Conservation (phyloP, 768 basidiomycete genomes). For the Suillus decipiens region DNA sequence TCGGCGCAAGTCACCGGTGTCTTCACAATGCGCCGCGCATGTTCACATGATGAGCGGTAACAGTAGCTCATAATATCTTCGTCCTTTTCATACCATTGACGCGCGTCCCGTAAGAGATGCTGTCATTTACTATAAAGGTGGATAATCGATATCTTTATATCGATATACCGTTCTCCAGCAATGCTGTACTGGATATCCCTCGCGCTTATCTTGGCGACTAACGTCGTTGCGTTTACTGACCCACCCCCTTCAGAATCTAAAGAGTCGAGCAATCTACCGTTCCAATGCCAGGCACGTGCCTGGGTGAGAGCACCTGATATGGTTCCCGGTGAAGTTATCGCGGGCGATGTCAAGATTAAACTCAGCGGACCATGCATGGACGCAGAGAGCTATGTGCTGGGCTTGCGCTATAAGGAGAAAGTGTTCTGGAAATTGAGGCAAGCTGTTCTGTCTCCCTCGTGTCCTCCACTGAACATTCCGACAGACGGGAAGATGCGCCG, state of each 20-base stretch:
- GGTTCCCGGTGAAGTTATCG: constrained; percentile 4
- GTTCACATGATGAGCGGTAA: background rate
- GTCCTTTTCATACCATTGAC: background rate
- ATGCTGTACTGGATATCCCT: constrained; percentile 1
- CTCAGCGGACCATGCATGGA: background rate
- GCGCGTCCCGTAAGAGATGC: background rate
- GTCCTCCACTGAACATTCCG: background rate
- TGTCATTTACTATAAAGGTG: background rate
- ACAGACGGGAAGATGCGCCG: constrained; percentile 3
- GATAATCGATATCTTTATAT: background rate
- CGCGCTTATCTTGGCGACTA: background rate
- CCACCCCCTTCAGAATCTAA: background rate
- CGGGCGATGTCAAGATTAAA: constrained; percentile 4
- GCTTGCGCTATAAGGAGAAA: constrained; percentile 6
- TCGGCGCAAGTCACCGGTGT: background rate
- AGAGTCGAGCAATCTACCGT: background rate
- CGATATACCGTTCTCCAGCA: background rate
- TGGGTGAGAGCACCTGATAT: constrained; percentile 11
- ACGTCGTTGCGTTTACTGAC: too few relatives aligned
- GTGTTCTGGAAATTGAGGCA: background rate
- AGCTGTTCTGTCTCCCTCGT: background rate
- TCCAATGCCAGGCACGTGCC: constrained; percentile 2
- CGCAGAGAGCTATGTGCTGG: background rate
- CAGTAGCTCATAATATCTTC: background rate
- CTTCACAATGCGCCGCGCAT: background rate